phyloP scores from a whole-genome alignment of 257 asterid species.

The Salvia miltiorrhiza region DNA sequence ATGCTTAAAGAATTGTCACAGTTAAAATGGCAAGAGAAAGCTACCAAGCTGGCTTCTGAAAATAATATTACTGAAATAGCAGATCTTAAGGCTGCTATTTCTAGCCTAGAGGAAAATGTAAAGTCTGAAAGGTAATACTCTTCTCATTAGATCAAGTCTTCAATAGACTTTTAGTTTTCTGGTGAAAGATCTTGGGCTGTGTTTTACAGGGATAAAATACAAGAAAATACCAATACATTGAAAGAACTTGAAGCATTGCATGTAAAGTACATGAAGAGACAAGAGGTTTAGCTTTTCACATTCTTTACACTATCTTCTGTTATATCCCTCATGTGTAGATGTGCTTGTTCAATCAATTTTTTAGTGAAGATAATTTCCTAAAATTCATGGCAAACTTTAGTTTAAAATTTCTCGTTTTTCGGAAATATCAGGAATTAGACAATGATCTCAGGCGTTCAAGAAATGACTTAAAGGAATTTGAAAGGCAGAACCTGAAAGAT shows the following conservation, averaged over 20 bases:
- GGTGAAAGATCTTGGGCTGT: slow-evolving; percentile 2
- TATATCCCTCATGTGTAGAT: not conserved
- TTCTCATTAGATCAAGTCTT: not conserved
- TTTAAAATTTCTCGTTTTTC: not conserved
- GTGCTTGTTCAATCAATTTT: not conserved
- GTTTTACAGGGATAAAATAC: slow-evolving; percentile 73
- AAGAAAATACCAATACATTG: slow-evolving; percentile 51
- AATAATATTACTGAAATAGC: slow-evolving; percentile 49
- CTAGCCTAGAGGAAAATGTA: slow-evolving; percentile 63
- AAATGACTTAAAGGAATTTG: slow-evolving; percentile 89
- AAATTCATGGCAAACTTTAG: not conserved
- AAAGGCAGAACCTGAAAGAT: slow-evolving; percentile 86
- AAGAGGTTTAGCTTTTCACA: slow-evolving; percentile 57
- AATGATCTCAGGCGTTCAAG: slow-evolving; percentile 51
- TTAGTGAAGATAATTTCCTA: not conserved
- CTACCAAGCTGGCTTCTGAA: slow-evolving; percentile 73
- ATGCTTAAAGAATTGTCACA: slow-evolving; percentile 88
- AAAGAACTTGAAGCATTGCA: slow-evolving; percentile 83
- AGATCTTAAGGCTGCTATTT: slow-evolving; percentile 58
- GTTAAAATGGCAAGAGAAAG: slow-evolving; percentile 94
- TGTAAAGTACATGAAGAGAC: slow-evolving; percentile 58
- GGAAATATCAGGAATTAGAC: slow-evolving; percentile 66
- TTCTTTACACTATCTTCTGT: not conserved
- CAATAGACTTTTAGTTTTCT: slow-evolving; percentile 1
- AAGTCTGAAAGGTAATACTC: slow-evolving; percentile 63